phyloP scores from a whole-genome alignment of 2,329 filamentous ascomycete genomes.

The Trichoderma lentiforme region DNA sequence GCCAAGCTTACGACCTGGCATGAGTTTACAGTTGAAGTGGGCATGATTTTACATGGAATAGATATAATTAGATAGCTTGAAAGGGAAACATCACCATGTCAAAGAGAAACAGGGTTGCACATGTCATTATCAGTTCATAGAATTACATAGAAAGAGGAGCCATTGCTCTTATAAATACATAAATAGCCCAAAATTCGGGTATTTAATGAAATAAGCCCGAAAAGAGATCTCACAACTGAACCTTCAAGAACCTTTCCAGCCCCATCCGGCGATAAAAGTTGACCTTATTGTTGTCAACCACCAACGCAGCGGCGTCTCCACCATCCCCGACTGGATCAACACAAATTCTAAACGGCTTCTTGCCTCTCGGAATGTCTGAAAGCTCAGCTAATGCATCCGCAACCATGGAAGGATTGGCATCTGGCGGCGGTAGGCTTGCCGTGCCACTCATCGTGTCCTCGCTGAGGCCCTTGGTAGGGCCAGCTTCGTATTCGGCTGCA shows the following conservation, averaged over 20 bases:
- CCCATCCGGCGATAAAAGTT: conserved; percentile 6
- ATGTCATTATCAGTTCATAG: background rate
- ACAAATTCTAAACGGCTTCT: conserved; percentile 10
- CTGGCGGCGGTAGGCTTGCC: background rate
- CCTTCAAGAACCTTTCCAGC: background rate
- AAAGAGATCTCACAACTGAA: background rate
- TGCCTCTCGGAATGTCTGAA: conserved; percentile 3
- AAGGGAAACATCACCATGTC: background rate
- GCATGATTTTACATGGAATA: background rate
- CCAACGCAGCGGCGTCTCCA: background rate
- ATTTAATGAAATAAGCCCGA: background rate
- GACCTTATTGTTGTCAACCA: conserved; percentile 5
- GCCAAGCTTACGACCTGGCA: background rate
- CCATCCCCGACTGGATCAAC: background rate
- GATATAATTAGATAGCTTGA: background rate
- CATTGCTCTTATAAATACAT: background rate
- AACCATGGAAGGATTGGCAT: conserved; percentile 5
- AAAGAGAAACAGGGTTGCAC: background rate
- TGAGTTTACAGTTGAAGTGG: background rate
- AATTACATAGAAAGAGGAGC: background rate
- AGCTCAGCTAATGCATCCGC: background rate
- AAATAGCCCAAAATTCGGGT: background rate
- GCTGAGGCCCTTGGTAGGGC: background rate
- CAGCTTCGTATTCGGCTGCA: background rate
- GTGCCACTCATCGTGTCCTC: conserved; percentile 2